A percentile compares a stretch with the other conserved stretches of the same genome.
phyloP scores from a whole-genome alignment of 306 rosid genomes.

The Luffa aegyptiaca region DNA sequence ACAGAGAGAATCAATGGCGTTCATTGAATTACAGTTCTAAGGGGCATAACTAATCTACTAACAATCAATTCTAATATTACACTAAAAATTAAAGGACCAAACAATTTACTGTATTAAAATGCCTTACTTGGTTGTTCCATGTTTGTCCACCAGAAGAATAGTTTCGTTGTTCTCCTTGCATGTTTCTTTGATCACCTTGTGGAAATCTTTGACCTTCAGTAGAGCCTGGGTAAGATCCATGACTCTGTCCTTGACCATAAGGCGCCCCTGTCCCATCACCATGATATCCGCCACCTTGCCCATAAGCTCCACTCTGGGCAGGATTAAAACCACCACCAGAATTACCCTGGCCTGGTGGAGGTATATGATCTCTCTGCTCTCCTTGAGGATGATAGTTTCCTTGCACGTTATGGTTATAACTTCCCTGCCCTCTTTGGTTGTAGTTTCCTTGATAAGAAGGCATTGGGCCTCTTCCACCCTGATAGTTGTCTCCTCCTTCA shows the following conservation, averaged over 20 bases:
- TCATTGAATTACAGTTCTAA: not conserved
- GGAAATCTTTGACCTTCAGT: conserved; percentile 19
- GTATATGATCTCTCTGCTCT: conserved; percentile 26
- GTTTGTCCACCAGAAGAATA: conserved; percentile 21
- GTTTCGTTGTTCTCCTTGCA: conserved; percentile 26
- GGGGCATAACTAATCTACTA: not conserved
- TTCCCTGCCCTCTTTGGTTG: conserved; percentile 20
- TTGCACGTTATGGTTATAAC: conserved; percentile 23
- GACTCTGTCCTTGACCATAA: conserved; percentile 22
- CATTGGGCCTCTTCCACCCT: conserved; percentile 17
- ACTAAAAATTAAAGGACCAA: not conserved
- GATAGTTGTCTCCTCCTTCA: conserved; percentile 31
- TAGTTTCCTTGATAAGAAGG: conserved; percentile 46
- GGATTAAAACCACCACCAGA: conserved; percentile 17
- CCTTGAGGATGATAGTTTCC: conserved; percentile 35
- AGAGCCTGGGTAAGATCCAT: conserved; percentile 11
- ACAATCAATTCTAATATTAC: not conserved
- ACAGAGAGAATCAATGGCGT: not conserved
- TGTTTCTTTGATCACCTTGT: conserved; percentile 16
- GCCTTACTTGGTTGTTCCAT: conserved; percentile 22
- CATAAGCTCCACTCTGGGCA: conserved; percentile 19
- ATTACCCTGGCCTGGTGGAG: conserved; percentile 41
- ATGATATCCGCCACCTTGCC: conserved; percentile 22
- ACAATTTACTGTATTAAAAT: not conserved
- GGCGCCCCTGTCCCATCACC: conserved; percentile 18